phyloP scores from a whole-genome alignment of 164 flowering plant species.

The Buxus sempervirens region DNA sequence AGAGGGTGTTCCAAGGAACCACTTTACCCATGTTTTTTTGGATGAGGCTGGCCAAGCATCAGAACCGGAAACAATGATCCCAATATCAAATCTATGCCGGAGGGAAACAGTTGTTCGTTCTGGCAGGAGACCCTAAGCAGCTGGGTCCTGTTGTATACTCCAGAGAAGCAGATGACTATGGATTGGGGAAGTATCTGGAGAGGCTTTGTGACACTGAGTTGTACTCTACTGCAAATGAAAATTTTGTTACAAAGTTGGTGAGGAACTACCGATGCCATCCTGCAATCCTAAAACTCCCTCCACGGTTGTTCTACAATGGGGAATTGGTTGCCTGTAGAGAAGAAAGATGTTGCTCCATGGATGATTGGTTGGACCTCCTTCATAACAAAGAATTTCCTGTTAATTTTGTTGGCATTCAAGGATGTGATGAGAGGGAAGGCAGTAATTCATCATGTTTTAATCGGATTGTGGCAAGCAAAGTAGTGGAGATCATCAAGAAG shows the following conservation, averaged over 20 bases:
- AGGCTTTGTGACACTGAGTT: slow-evolving; percentile 69
- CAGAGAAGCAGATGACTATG: slow-evolving; percentile 57
- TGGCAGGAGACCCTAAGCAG: slow-evolving; percentile 96
- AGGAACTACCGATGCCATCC: slow-evolving; percentile 84
- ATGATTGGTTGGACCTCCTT: slow-evolving; percentile 35
- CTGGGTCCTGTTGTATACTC: slow-evolving; percentile 85
- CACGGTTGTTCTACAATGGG: slow-evolving; percentile 70
- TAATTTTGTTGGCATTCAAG: slow-evolving; percentile 81
- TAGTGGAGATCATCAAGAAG: slow-evolving; percentile 54
- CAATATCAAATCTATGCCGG: slow-evolving; percentile 54
- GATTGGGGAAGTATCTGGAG: slow-evolving; percentile 76
- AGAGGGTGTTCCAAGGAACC: slow-evolving; percentile 60
- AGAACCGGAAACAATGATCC: slow-evolving; percentile 91
- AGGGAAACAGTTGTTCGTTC: slow-evolving; percentile 67
- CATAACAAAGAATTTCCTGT: slow-evolving; percentile 75
- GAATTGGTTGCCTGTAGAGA: slow-evolving; percentile 73
- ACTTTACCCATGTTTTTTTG: slow-evolving; percentile 82
- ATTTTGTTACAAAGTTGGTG: slow-evolving; percentile 65
- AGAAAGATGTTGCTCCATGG: slow-evolving; percentile 19
- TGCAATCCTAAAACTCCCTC: slow-evolving; percentile 70
- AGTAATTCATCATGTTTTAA: slow-evolving; percentile 97
- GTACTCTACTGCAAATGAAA: slow-evolving; percentile 46
- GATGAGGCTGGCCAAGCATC: slow-evolving; percentile 99
- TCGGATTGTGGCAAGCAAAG: slow-evolving; percentile 84
- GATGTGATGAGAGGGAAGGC: slow-evolving; percentile 96